These are phyloP conservation scores for Neurospora sp. DNA, from an alignment of 495 filamentous ascomycete species.

Conservation along the genomic window DNA sequence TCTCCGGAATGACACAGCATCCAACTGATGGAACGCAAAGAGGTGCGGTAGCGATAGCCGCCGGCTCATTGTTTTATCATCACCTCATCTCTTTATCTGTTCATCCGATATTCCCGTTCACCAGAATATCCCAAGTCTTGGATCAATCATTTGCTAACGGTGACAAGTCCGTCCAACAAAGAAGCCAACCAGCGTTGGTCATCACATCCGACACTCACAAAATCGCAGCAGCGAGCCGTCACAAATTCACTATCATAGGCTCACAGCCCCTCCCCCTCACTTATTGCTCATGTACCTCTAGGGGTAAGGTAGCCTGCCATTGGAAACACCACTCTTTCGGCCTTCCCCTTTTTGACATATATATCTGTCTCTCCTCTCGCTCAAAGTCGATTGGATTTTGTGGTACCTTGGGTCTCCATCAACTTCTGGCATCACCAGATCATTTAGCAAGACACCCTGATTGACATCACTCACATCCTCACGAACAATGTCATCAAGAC, in stretches of 20 bases:
- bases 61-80: not conserved
- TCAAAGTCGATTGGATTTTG: not conserved
- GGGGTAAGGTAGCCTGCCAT: not conserved
- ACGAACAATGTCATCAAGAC: conserved; percentile 36
- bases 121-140: not conserved
- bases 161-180: not conserved
- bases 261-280: not conserved
- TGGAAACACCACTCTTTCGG: not conserved
- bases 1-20: not conserved
- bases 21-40: not conserved
- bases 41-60: not conserved
- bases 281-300: not conserved
- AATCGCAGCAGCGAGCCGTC: not conserved
- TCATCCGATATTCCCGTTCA: not conserved
- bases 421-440: not conserved
- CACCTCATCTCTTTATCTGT: not conserved
- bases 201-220: not conserved
- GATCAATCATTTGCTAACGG: not conserved
- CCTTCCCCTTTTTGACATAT: not conserved
- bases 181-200: not conserved
- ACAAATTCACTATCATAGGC: not conserved
- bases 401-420: not conserved
- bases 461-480: not conserved
- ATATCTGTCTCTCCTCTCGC: not conserved
- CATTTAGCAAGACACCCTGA: not conserved